Base-by-base conservation (phyloP, 805 yeast genomes). In the Yamadazyma sp. region DNA sequence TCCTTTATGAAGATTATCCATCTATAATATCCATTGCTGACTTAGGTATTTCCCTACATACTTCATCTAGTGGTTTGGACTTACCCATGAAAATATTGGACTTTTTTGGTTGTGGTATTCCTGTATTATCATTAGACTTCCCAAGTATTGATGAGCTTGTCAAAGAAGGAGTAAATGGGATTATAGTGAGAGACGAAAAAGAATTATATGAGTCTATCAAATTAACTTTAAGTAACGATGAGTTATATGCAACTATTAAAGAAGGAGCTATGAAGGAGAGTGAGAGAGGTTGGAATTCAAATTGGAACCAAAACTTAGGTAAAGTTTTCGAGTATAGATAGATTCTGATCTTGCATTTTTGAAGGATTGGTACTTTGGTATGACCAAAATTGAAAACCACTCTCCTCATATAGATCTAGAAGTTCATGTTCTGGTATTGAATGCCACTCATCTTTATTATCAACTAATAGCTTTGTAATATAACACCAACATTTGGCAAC, bases 21-120 rank as follows among this genome's bases (percentile, higher is more conserved):
- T 57, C 66, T 33, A 62, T 93, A 1, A 55, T 93, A 20, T 80
- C 80, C 2, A 62, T 78, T 3, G 91, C 96, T 3, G 96, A 93
- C 52, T 53, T 89, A 23, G 98, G 96, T 2, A 72, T 93, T 1
- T 91, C 98, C 1, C 64, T 93, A 42, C 99, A 93, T 58, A 75
- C 81, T 4, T 89, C 98, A 0, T 83, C 95, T 29, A 84, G 95
- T 30, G 98, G 99, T 0, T 70, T 85, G 38, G 99, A 93, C 52
- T 69, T 93, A 39, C 99, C 99, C 1, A 93, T 93, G 99, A 93
- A 93, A 58, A 85, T 93, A 23, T 82, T 91, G 5, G 99, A 93
- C 52, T 79, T 91, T 75, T 89, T 91, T 66, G 98, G 98, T 0
- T 85, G 93, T 44, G 98, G 98, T 0, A 65, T 93, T 9, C 99